Conservation (phyloP, 345 rosid species). For the Eucalyptus coolabah region DNA sequence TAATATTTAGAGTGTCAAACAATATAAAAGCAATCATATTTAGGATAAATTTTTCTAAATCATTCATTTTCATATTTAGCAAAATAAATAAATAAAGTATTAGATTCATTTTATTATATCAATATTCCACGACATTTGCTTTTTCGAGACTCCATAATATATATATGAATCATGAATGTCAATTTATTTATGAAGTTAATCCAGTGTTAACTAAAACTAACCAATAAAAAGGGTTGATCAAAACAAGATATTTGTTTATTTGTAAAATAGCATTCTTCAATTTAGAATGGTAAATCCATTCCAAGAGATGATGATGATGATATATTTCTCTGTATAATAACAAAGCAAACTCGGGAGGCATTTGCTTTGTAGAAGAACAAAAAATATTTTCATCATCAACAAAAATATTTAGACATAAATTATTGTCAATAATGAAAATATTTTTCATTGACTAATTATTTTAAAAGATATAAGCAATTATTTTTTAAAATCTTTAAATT, state of each 20-base stretch:
- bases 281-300: background rate
- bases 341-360: background rate
- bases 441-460: no score
- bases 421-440: no score
- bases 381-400: no score
- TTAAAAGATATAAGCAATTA: no score
- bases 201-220: background rate
- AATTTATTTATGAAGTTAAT: background rate
- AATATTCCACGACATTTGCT: background rate
- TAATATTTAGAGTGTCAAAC: background rate
- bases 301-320: background rate
- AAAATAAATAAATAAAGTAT: background rate
- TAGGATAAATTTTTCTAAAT: background rate
- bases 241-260: background rate
- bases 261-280: background rate
- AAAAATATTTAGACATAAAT: no score
- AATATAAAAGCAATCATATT: background rate
- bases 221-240: background rate
- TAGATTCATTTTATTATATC: background rate
- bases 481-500: no score
- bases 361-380: rapidly evolving
- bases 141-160: background rate
- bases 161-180: background rate
- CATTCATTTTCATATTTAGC: background rate
- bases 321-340: background rate